A percentile compares a stretch with the other conserved stretches of the same genome.
phyloP scores from a whole-genome alignment of 2,329 filamentous ascomycete species.

The Trichoderma afroharzianum region DNA sequence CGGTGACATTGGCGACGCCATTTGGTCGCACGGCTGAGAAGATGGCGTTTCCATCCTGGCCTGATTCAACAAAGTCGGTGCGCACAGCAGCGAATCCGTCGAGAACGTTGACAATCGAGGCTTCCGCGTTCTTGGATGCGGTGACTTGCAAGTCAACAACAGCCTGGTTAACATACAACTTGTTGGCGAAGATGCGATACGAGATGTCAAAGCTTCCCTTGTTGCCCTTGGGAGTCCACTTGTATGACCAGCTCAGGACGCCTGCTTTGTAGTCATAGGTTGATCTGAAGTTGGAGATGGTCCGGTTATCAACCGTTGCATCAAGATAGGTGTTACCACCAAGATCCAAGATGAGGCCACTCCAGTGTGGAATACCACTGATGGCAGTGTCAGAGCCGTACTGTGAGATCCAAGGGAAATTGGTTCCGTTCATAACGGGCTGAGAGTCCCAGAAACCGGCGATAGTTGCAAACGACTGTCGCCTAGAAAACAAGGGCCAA shows the following conservation, averaged over 20 bases:
- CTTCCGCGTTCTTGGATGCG: slow-evolving; percentile 49
- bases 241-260: slow-evolving; percentile 60
- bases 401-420: slow-evolving; percentile 65
- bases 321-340: slow-evolving; percentile 53
- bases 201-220: slow-evolving; percentile 52
- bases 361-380: slow-evolving; percentile 63
- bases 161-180: slow-evolving; percentile 55
- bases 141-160: slow-evolving; percentile 56
- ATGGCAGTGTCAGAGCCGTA: slow-evolving; percentile 62
- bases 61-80: slow-evolving; percentile 55
- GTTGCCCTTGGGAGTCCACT: slow-evolving; percentile 53
- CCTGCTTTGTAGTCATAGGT: slow-evolving; percentile 62
- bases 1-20: slow-evolving; percentile 60
- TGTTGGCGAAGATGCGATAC: slow-evolving; percentile 66
- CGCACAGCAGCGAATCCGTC: slow-evolving; percentile 67
- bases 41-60: slow-evolving; percentile 52
- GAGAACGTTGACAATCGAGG: slow-evolving; percentile 61
- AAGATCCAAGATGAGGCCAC: slow-evolving; percentile 45
- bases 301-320: slow-evolving; percentile 54
- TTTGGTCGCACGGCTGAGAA: slow-evolving; percentile 62
- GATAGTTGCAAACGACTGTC: slow-evolving; percentile 65
- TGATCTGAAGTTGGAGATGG: slow-evolving; percentile 59
- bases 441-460: slow-evolving; percentile 65
- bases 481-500: slow-evolving; percentile 62
- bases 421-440: slow-evolving; percentile 53